Base-by-base conservation (phyloP, 257 asterid species). In the Penstemon newberryi region DNA sequence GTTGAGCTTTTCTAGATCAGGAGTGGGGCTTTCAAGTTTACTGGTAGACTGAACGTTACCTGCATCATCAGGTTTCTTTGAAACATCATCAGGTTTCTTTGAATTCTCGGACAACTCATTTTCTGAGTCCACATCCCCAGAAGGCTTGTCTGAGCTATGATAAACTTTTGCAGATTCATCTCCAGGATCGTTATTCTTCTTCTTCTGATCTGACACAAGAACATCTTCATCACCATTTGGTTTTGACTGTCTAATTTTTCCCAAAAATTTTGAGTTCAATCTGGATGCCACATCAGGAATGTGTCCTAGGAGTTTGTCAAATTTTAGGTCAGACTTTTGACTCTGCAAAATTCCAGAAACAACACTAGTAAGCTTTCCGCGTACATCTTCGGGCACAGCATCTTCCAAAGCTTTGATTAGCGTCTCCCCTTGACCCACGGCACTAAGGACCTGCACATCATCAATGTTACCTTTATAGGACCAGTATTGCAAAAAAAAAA, bases 371-470 rank as follows among this genome's bases (percentile, higher is more conserved):
- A 94, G 89, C 78, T 89, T 87, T 76, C 70, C 99, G 40, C 96
- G 90, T 75, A 90, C 96, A 78, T 85, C 96, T 73, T 87, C 97
- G 51, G 99, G 99, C 64, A 94, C 97, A 66, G 97, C 96, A 84
- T 81, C 96, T 83, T 94, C 89, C 87, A 94, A 82, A 78, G 97
- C 99, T 70, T 84, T 84, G 73, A 94, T 70, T 69, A 94, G 13
- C 52, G 95, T 84, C 79, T 94, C 96, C 69, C 99, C 99, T 73
- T 63, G 85, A 72, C 87, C 95, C 71, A 94, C 90, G 65, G 96
- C 96, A 70, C 69, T 73, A 77, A 94, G 86, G 75, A 91, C 99
- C 99, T 94, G 89, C 61, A 49, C 42, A 79, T 54, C 39, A 51
- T 65, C 74, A 72, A 72, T 47, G 60, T 51, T 33, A 58, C 43